Percentiles rank a stretch among this genome's conserved stretches.
These are phyloP conservation scores for Aechmea fasciata DNA, from an alignment of 176 grass and related monocot species.

Conservation along the genomic window DNA sequence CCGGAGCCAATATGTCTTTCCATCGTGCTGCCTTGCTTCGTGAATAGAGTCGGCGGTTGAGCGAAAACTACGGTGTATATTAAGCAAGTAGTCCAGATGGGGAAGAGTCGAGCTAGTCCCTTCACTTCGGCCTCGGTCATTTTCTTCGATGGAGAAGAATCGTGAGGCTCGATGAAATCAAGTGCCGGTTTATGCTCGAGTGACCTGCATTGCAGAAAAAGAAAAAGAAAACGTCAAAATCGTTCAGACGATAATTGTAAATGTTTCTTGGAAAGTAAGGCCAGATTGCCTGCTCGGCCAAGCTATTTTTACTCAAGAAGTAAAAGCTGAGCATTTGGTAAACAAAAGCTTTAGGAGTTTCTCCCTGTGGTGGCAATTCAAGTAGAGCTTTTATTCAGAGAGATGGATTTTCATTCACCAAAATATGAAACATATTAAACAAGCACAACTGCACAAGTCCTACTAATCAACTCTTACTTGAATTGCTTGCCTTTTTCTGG, in stretches of 20 bases:
- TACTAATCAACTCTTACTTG: constrained; percentile 1
- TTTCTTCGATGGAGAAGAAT: not conserved
- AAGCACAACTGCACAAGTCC: not conserved
- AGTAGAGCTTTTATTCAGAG: not conserved
- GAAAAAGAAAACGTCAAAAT: not conserved
- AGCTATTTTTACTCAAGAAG: no score
- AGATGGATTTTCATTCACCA: not conserved
- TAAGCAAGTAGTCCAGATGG: constrained; percentile 5
- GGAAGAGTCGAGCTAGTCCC: not conserved
- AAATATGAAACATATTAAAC: not conserved
- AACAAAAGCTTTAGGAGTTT: not conserved
- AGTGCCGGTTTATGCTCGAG: not conserved
- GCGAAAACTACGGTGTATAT: constrained; percentile 12
- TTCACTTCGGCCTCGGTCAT: constrained; percentile 7
- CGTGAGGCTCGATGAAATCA: not conserved
- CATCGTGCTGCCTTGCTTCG: constrained; percentile 35
- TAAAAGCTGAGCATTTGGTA: not conserved
- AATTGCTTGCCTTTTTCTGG: not conserved
- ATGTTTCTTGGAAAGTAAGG: not conserved
- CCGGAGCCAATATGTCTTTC: constrained; percentile 28
- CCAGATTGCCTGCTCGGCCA: not conserved
- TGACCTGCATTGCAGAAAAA: not conserved
- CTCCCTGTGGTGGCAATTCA: not conserved
- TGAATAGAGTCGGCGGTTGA: constrained; percentile 32
- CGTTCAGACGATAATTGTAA: not conserved